phyloP scores from a whole-genome alignment of 768 basidiomycete genomes.

The Serpula lacrymans region DNA sequence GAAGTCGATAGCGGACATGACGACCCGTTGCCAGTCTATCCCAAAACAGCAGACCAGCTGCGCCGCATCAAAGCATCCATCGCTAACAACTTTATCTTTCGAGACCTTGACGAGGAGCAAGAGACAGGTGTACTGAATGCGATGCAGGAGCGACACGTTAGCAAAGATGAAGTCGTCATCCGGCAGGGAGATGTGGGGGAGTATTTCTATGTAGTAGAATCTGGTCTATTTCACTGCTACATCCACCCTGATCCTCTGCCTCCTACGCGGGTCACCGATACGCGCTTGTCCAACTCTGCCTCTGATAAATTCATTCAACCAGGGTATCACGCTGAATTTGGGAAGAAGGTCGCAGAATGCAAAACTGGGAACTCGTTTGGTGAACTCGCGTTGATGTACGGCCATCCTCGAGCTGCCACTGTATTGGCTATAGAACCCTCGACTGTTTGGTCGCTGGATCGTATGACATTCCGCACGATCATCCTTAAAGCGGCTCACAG shows the following conservation, averaged over 20 bases:
- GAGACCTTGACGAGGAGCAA: conserved; percentile 95
- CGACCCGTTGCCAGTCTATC: conserved; percentile 69
- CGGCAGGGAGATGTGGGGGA: conserved; percentile 96
- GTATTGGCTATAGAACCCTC: conserved; percentile 81
- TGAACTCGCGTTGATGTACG: conserved; percentile 97
- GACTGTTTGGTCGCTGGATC: conserved; percentile 93
- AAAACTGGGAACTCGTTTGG: conserved; percentile 86
- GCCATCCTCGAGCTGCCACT: conserved; percentile 92
- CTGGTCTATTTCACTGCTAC: conserved; percentile 81
- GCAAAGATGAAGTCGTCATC: conserved; percentile 83
- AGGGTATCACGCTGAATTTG: conserved; percentile 66
- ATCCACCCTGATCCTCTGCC: conserved; percentile 67
- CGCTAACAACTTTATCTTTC: conserved; percentile 87
- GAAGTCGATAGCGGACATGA: conserved; percentile 67
- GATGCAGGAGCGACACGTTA: conserved; percentile 83
- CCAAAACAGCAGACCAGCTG: conserved; percentile 82
- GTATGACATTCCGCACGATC: conserved; percentile 97
- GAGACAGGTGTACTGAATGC: conserved; percentile 89
- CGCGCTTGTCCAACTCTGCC: conserved; percentile 32
- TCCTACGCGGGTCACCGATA: conserved; percentile 51
- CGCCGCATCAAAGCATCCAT: conserved; percentile 86
- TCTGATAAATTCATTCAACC: conserved; percentile 59
- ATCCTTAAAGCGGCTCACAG: conserved; percentile 90
- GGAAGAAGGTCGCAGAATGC: conserved; percentile 83
- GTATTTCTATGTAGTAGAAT: conserved; percentile 96